Percentiles rank a stretch among this genome's conserved stretches.
Conservation (phyloP, 805 yeast genomes). For the Metschnikowia rubicola region DNA sequence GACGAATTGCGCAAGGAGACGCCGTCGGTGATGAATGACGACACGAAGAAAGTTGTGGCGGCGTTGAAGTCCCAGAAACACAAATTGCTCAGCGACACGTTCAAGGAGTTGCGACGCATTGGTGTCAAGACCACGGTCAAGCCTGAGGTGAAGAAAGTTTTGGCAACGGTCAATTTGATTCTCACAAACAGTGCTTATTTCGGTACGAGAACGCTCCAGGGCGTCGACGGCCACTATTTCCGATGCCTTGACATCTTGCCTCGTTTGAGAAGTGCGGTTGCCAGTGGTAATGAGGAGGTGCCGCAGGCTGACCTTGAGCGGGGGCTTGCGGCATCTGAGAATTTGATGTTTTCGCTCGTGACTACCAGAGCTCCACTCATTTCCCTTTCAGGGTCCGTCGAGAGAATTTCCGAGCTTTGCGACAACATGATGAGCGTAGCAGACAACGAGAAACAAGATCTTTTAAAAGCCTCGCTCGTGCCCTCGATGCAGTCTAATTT, state of each 20-base stretch:
- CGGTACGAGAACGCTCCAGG: constrained; percentile 31
- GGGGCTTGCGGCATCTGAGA: constrained; percentile 75
- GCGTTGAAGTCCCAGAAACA: constrained; percentile 79
- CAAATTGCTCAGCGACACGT: constrained; percentile 69
- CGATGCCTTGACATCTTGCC: constrained; percentile 78
- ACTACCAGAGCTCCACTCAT: constrained; percentile 48
- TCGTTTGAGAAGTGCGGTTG: constrained; percentile 62
- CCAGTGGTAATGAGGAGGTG: constrained; percentile 64
- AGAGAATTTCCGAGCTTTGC: constrained; percentile 13
- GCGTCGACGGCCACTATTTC: constrained; percentile 54
- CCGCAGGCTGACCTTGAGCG: constrained; percentile 71
- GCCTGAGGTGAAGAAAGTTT: constrained; percentile 60
- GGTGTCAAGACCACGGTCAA: constrained; percentile 71
- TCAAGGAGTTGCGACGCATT: constrained; percentile 68
- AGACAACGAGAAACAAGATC: constrained; percentile 7
- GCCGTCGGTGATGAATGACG: constrained; percentile 67
- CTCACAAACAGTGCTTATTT: constrained; percentile 54
- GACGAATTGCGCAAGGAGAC: constrained; percentile 70
- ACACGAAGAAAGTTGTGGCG: constrained; percentile 61
- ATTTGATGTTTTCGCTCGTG: constrained; percentile 57
- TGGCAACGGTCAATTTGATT: constrained; percentile 60
- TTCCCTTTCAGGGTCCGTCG: constrained; percentile 24
- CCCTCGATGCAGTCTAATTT: constrained; percentile 20
- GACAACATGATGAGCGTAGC: constrained; percentile 17
- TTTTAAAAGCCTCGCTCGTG: constrained; percentile 17